Conservation (phyloP, 768 basidiomycete species). For the Megacollybia marginata region DNA sequence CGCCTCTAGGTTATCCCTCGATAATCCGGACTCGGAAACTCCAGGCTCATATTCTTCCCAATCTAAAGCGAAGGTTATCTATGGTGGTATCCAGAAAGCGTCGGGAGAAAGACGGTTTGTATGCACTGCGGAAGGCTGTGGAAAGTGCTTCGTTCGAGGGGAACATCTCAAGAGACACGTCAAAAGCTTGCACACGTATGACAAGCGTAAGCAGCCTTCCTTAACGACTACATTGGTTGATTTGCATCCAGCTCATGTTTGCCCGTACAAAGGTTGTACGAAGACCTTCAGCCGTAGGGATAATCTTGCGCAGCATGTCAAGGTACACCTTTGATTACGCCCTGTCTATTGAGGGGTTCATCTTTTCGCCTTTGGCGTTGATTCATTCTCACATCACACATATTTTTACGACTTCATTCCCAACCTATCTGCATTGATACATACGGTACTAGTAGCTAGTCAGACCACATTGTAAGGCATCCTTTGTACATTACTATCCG, state of each 20-base stretch:
- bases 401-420: too few relatives aligned
- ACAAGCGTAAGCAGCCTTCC: slow-evolving; percentile 57
- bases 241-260: slow-evolving; percentile 41
- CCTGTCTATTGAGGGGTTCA: too few relatives aligned
- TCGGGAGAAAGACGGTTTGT: slow-evolving; percentile 44
- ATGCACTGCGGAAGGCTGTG: slow-evolving; percentile 66
- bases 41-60: not conserved
- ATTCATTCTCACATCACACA: too few relatives aligned
- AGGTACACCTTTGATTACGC: slow-evolving; percentile 41
- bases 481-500: too few relatives aligned
- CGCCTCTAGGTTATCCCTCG: not conserved
- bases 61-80: not conserved
- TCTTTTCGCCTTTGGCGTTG: too few relatives aligned
- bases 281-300: slow-evolving; percentile 71
- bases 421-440: too few relatives aligned
- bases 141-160: slow-evolving; percentile 70
- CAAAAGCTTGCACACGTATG: slow-evolving; percentile 72
- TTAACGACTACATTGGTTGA: not conserved
- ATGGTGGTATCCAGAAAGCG: slow-evolving; percentile 9
- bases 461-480: too few relatives aligned
- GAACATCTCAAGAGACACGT: slow-evolving; percentile 83
- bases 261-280: slow-evolving; percentile 57
- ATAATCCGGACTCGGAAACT: not conserved
- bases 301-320: slow-evolving; percentile 70
- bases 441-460: too few relatives aligned